Evolutionary conservation across 202 grass and related monocot genomes (phyloP), one percentile per base, ranked within the genome.

Genomic region (Dendrocalamus latiflorus): DNA sequence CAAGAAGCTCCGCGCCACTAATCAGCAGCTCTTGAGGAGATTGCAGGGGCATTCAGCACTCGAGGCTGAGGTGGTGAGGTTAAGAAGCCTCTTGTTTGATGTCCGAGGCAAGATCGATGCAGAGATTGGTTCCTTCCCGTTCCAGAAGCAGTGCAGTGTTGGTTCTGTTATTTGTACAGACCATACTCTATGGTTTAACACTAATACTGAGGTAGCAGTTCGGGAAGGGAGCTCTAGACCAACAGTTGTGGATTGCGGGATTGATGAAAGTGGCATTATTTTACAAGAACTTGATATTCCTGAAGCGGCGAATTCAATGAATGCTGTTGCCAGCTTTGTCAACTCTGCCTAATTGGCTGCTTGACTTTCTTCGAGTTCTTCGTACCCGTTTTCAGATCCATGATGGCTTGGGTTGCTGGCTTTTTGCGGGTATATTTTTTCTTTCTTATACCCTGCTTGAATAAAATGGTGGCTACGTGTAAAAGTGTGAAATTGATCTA

Each of bases 11-110:
- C 87, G 87, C 0, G 5, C 70, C 33, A 68, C 77, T n/a, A 98
- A 98, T 58, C 87, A 93, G 72, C 90, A 95, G 73, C 89, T 98
- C 41, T 33, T 98, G 80, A 90, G 71, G 83, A 91, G 80, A 38
- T 82, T 95, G 83, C 91, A 90, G 84, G 79, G 85, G 6, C 83
- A 93, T 64, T 82, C 81, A 12, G 83, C 79, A 6, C 91, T 98
- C 4, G 89, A 95, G 80, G 89, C 87, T 21, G 93, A 98, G 85
- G 92, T 90, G 8, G 53, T 72, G 80, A 88, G 91, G 76, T 71
- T 98, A 45, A 87, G 89, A 82, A 70, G 65, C 72, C 77, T 95
- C 55, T 44, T 95, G 74, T 66, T 75, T n/a, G 85, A 93, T 76
- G 26, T 95, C 24, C 82, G 84, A 70, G 88, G 79, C 61, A 98